Evolutionary conservation across 2,329 filamentous ascomycete genomes (phyloP), one percentile per base, ranked within the genome.

Genomic region (Colletotrichum zoysiae): DNA sequence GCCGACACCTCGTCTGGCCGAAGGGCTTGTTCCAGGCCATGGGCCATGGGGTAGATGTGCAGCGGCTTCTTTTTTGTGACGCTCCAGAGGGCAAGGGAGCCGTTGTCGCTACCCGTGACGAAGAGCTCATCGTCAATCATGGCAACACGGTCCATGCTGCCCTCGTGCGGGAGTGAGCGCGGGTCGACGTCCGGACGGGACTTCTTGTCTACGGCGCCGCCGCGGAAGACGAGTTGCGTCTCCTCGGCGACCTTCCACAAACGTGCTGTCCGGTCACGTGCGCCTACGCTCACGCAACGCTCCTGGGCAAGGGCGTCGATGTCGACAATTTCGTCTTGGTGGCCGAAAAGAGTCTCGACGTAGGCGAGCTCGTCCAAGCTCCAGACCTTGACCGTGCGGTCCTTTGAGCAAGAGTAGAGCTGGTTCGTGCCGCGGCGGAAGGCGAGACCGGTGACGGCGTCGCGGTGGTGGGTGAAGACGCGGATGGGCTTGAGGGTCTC

Each of bases 161-260:
- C 95, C 81, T 98, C 88, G 76, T 87, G 84, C n/a, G 87, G 85
- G n/a, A 88, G 79, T 2, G 87, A 88, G n/a, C 84, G 84, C 4
- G 86, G 84, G 74, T 87, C 83, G 18, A 86, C 75, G 71, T 79
- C 79, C 3, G 80, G 77, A 26, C 65, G 67, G 58, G 73, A 65
- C 76, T 88, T 89, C 76, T 87, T 89, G 74, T 87, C 86, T 35
- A 86, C 85, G 12, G 83, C 82, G 53, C 91, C 92, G 70, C 95
- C 95, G 59, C 95, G 92, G 82, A 98, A 99, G 2, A 98, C 95
- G 8, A 99, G 89, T 80, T 99, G 96, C 1, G 93, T 94, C 83
- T 99, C 95, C 77, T 99, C 96, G 5, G 94, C 90, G 1, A 99
- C 95, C 82, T 98, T 98, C 96, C 96, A 99, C 76, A 97, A 84